These are phyloP conservation scores for Alopecurus myosuroides DNA, from an alignment of 176 grass and related monocot genomes.

Conservation along the genomic window DNA sequence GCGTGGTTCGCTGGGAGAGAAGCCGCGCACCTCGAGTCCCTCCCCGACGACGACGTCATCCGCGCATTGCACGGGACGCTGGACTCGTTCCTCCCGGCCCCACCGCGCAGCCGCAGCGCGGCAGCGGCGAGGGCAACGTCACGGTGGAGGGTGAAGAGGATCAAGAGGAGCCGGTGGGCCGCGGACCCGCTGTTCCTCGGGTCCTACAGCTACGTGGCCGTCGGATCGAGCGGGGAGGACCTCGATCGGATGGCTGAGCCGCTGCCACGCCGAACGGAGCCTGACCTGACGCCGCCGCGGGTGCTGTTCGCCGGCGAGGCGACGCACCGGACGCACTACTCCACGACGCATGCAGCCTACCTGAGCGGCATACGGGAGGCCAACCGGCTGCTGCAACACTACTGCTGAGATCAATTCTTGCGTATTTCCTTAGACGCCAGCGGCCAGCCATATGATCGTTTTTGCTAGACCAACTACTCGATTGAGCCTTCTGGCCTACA, in stretches of 20 bases:
- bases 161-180: constrained; percentile 69
- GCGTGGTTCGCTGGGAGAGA: constrained; percentile 84
- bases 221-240: constrained; percentile 67
- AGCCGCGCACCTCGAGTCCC: constrained; percentile 66
- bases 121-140: neutral
- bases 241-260: constrained; percentile 82
- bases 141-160: constrained; percentile 36
- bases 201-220: constrained; percentile 89
- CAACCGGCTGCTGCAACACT: constrained; percentile 51
- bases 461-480: neutral
- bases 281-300: constrained; percentile 11
- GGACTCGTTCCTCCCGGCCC: constrained; percentile 34
- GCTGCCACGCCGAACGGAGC: constrained; percentile 15
- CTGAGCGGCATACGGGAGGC: constrained; percentile 78
- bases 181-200: constrained; percentile 70
- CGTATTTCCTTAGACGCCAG: neutral
- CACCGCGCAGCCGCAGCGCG: neutral
- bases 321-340: constrained; percentile 84
- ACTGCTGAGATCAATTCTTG: neutral
- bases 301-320: constrained; percentile 90
- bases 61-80: constrained; percentile 39
- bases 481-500: neutral
- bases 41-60: constrained; percentile 62
- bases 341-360: constrained; percentile 85
- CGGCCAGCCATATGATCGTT: neutral